These are phyloP conservation scores for Pelargonium myrrhifolium DNA, from an alignment of 441 rosid genomes.

Conservation along the genomic window DNA sequence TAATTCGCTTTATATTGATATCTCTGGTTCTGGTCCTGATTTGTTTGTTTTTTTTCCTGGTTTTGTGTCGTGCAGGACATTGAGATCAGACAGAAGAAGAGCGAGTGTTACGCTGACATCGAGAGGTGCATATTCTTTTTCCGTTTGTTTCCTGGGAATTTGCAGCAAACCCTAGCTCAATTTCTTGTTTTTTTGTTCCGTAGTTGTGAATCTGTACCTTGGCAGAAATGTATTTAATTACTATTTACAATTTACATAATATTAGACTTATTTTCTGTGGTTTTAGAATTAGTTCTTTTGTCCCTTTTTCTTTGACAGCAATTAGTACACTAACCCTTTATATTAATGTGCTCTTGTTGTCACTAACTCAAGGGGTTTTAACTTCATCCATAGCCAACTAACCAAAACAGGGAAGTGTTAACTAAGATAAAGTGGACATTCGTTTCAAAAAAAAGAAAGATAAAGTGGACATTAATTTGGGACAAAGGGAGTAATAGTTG, in stretches of 20 bases:
- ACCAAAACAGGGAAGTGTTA: no score
- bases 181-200: neutral
- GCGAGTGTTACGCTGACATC: conserved; percentile 66
- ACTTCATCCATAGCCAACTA: no score
- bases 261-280: neutral
- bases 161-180: conserved; percentile 1
- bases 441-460: no score
- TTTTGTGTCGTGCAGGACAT: conserved; percentile 36
- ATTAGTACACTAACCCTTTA: no score
- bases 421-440: no score
- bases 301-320: neutral
- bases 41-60: neutral
- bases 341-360: no score
- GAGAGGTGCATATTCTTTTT: conserved; percentile 15
- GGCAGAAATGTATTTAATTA: neutral
- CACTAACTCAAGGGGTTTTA: no score
- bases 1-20: neutral
- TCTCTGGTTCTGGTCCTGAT: neutral
- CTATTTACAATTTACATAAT: neutral
- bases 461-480: no score
- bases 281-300: neutral
- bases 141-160: neutral
- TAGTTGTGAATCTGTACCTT: neutral
- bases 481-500: neutral
- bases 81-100: conserved; percentile 61